Percentiles rank a stretch among this genome's conserved stretches.
phyloP scores from a whole-genome alignment of 1,139 yeast genomes.

The Diutina ranongensis region DNA sequence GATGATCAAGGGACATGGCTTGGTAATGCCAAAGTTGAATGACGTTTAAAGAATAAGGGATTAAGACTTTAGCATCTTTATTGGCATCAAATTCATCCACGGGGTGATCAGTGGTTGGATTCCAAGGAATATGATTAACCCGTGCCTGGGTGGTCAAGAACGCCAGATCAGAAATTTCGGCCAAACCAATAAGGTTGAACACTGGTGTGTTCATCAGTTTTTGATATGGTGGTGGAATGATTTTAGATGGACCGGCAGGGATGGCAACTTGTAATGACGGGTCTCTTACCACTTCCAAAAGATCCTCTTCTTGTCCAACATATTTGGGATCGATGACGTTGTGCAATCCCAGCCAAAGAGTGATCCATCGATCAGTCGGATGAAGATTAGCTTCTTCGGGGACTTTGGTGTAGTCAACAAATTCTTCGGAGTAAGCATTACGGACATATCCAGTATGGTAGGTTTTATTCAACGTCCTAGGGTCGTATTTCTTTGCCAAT shows the following conservation, averaged over 20 bases:
- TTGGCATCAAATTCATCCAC: conserved; percentile 22
- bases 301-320: not conserved
- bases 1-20: conserved; percentile 39
- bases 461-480: conserved; percentile 18
- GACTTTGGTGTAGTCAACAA: conserved; percentile 19
- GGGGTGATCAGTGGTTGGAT: conserved; percentile 25
- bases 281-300: not conserved
- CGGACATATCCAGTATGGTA: conserved; percentile 29
- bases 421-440: conserved; percentile 30
- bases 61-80: conserved; percentile 22
- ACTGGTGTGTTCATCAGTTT: conserved; percentile 14
- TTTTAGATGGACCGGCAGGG: conserved; percentile 8
- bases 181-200: conserved; percentile 28
- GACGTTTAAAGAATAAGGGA: conserved; percentile 25
- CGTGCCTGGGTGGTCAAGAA: conserved; percentile 33
- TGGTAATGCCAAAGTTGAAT: conserved; percentile 33
- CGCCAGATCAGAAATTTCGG: conserved; percentile 29
- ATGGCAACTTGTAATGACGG: too few species aligned
- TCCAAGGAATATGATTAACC: conserved; percentile 33
- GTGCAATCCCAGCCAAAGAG: conserved; percentile 27
- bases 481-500: conserved; percentile 19
- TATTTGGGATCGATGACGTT: conserved; percentile 10
- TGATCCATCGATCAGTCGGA: conserved; percentile 32
- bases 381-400: conserved; percentile 23
- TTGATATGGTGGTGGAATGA: conserved; percentile 15